These are phyloP conservation scores for Aspergillus sp. DNA, from an alignment of 2,329 filamentous ascomycete genomes.

Conservation along the genomic window DNA sequence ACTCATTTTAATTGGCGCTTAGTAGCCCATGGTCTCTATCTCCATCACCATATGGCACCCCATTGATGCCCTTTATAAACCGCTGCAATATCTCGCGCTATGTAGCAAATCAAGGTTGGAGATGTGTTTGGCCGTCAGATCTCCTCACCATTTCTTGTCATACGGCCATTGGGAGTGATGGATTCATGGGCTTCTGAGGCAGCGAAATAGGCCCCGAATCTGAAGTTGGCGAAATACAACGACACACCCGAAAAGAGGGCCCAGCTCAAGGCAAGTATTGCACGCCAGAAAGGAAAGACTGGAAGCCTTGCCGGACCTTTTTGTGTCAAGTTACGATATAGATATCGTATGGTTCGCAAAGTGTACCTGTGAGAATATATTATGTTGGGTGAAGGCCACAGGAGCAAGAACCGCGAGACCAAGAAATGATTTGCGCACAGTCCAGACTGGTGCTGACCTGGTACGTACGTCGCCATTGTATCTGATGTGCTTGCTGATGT, in stretches of 20 bases:
- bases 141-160: conserved; percentile 26
- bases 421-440: conserved; percentile 38
- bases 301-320: conserved; percentile 9
- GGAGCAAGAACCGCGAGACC: conserved; percentile 43
- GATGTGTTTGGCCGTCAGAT: conserved; percentile 4
- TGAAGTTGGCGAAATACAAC: conserved; percentile 44
- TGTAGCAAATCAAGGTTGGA: conserved; percentile 41
- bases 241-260: conserved; percentile 38
- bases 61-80: conserved; percentile 10
- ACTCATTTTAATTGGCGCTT: too few species aligned
- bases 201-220: conserved; percentile 37
- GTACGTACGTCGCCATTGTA: conserved; percentile 3
- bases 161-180: conserved; percentile 46
- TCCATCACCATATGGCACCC: too few species aligned
- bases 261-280: conserved; percentile 10
- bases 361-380: conserved; percentile 46
- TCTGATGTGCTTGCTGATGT: not conserved
- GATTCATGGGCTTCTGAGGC: conserved; percentile 43
- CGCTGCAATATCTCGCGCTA: conserved; percentile 26
- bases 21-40: too few species aligned
- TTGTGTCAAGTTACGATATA: conserved; percentile 8
- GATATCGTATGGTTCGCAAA: conserved; percentile 42
- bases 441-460: conserved; percentile 45
- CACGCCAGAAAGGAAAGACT: conserved; percentile 1
- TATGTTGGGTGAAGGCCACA: conserved; percentile 49